Conservation (phyloP, 225 moss, liverwort and hornwort species). For the Polytrichum formosum region DNA sequence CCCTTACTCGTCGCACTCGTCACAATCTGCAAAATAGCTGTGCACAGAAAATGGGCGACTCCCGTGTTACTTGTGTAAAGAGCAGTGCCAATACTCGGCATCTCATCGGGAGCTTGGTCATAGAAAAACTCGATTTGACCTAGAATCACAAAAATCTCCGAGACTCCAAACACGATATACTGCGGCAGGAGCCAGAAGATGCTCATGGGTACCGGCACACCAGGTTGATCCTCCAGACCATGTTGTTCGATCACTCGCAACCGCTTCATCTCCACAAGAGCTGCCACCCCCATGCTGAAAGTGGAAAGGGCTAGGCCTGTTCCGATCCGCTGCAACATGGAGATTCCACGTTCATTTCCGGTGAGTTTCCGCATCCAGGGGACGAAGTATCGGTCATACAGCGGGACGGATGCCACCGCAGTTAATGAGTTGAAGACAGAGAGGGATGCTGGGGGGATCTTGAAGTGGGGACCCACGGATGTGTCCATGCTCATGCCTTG, state of each 20-base stretch:
- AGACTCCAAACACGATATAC: constrained; percentile 13
- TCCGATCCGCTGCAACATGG: constrained; percentile 17
- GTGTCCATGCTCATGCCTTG: constrained; percentile 47
- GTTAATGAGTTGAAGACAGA: constrained; percentile 27
- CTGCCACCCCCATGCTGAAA: constrained; percentile 29
- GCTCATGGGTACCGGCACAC: constrained; percentile 5
- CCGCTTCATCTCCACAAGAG: constrained; percentile 19
- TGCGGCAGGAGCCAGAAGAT: constrained; percentile 38
- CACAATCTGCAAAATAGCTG: background rate
- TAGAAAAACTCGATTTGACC: constrained; percentile 41
- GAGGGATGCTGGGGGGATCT: constrained; percentile 40
- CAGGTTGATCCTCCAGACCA: background rate
- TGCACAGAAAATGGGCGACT: background rate
- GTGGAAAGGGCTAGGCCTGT: constrained; percentile 27
- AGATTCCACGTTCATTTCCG: background rate
- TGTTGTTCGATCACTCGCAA: background rate
- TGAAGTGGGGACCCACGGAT: constrained; percentile 37
- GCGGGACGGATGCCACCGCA: constrained; percentile 26
- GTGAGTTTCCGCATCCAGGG: constrained; percentile 21
- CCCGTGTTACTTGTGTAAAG: constrained; percentile 14
- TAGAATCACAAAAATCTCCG: constrained; percentile 26
- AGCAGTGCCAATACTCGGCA: constrained; percentile 30
- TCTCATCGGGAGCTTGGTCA: constrained; percentile 27
- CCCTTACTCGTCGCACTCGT: background rate
- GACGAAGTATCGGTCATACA: constrained; percentile 39